These are phyloP conservation scores for Seiridium unicorne DNA, from an alignment of 2,329 filamentous ascomycete genomes.

Conservation along the genomic window DNA sequence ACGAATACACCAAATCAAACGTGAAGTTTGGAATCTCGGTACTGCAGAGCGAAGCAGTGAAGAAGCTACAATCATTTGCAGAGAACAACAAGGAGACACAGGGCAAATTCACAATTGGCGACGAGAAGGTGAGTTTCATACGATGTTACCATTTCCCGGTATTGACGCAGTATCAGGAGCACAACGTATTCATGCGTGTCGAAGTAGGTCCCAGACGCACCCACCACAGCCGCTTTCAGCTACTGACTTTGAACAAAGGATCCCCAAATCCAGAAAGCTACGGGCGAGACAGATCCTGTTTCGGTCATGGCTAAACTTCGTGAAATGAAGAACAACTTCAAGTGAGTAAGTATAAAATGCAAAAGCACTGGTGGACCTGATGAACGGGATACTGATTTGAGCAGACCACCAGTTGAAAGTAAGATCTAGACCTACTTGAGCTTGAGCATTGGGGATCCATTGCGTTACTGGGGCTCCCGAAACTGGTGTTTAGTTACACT, in stretches of 20 bases:
- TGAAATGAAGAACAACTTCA: slow-evolving; percentile 84
- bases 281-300: slow-evolving; percentile 75
- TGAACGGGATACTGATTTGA: background rate
- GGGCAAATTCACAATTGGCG: slow-evolving; percentile 92
- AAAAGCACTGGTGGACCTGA: background rate
- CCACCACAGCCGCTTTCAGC: background rate
- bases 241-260: slow-evolving; percentile 50
- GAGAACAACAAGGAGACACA: slow-evolving; percentile 83
- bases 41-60: slow-evolving; percentile 70
- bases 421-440: slow-evolving; percentile 2
- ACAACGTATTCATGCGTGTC: slow-evolving; percentile 96
- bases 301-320: slow-evolving; percentile 83
- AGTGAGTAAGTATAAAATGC: slow-evolving; percentile 43
- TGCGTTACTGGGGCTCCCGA: no score
- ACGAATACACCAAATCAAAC: slow-evolving; percentile 98
- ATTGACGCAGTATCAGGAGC: slow-evolving; percentile 52
- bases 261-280: slow-evolving; percentile 78
- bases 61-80: slow-evolving; percentile 75
- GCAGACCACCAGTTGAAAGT: slow-evolving; percentile 9
- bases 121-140: slow-evolving; percentile 75
- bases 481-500: no score
- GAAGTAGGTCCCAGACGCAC: slow-evolving; percentile 51
- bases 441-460: no score
- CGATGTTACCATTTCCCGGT: no score
- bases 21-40: slow-evolving; percentile 84